Percentiles rank a stretch among this genome's conserved stretches.
Evolutionary conservation across 129 eudicot genomes (phyloP).

Genomic region (Tagetes erecta): DNA sequence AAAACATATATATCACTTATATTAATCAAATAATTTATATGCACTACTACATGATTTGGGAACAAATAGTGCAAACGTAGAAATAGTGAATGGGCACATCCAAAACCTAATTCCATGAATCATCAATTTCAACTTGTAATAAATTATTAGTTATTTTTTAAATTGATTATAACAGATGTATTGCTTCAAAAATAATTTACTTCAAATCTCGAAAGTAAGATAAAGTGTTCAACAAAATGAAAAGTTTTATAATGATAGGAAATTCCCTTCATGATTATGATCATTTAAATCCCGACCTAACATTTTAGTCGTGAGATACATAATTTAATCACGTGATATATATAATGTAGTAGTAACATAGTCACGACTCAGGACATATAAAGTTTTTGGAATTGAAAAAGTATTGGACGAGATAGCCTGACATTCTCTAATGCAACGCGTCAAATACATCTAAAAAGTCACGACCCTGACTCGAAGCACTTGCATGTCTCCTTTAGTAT

Average conservation of each 20-base stretch:
- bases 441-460: constrained; percentile 4
- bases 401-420: neutral
- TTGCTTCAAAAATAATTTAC: no score
- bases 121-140: neutral
- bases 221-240: no score
- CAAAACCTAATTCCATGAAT: neutral
- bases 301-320: no score
- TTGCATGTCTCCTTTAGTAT: neutral
- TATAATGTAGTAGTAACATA: neutral
- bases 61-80: no score
- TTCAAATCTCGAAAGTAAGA: no score
- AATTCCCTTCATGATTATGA: no score
- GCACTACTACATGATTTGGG: no score
- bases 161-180: no score
- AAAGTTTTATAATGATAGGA: no score
- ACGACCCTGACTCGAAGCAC: neutral
- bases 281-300: no score
- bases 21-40: no score
- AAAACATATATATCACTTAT: no score
- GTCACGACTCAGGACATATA: neutral
- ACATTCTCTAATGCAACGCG: neutral
- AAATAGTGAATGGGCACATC: neutral
- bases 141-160: neutral
- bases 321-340: neutral
- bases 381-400: neutral